Evolutionary conservation across 2,329 filamentous ascomycete genomes (phyloP), one percentile per base, ranked within the genome.

Genomic region (Tolypocladium capitatum): DNA sequence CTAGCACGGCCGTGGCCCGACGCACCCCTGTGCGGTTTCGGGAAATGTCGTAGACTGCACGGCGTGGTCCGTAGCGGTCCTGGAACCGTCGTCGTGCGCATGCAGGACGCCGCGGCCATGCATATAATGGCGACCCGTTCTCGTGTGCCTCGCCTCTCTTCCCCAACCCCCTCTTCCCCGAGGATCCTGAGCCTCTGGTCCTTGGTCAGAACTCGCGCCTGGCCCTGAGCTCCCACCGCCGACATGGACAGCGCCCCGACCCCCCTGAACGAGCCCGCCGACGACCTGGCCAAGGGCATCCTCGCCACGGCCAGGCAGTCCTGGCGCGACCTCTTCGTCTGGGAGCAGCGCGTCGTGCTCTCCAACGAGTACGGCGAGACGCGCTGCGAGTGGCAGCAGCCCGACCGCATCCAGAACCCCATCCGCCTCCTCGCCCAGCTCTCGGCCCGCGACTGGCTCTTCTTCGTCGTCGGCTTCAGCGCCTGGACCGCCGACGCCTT

Each of bases 401-500:
- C 84, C 0, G 74, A 80, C 41, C 80, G 75, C 14, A 72, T 88
- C 48, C 69, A 73, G 55, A 86, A 91, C 60, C 86, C 86, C 35
- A 68, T 91, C 65, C 78, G 72, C 34, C 71, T 91, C 30, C 70
- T 88, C 51, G 72, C 71, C 28, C 74, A 81, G 64, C 72, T 92
- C 16, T 75, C 72, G 3, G 68, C 69, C 24, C 76, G 72, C 51
- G 80, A 84, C 60, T 91, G 86, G 85, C 59, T 85, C 16, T 89
- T 86, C 68, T 81, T 91, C 67, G 53, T 84, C 36, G 82, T 88
- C 11, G 86, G 84, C 3, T 80, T 90, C 59, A 64, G 75, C 32
- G 81, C 84, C 16, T 91, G 86, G 86, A 84, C 79, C 1, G 85
- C 84, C 48, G 86, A 91, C 62, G 85, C 86, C 4, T 91, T 90